Percentiles rank a stretch among this genome's conserved stretches.
Conservation (phyloP, 2,329 filamentous ascomycete species). For the Alternaria ethzedia region DNA sequence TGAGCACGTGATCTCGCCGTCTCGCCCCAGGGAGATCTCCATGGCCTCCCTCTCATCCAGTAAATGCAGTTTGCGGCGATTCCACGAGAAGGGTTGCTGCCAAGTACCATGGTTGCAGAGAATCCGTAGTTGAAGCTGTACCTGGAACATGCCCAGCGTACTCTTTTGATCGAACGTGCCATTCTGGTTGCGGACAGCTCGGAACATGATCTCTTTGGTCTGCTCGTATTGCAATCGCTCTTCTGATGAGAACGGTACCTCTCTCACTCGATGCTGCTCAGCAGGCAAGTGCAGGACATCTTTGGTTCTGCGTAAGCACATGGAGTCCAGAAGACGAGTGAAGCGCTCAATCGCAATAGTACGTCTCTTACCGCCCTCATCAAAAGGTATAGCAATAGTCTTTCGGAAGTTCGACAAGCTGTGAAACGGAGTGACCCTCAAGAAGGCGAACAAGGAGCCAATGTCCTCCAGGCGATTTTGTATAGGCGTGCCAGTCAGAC, state of each 20-base stretch:
- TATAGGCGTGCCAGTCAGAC: slow-evolving; percentile 52
- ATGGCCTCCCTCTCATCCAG: slow-evolving; percentile 48
- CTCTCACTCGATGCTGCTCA: slow-evolving; percentile 25
- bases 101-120: slow-evolving; percentile 60
- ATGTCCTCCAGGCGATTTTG: slow-evolving; percentile 62
- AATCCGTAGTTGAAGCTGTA: slow-evolving; percentile 55
- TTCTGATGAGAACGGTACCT: slow-evolving; percentile 42
- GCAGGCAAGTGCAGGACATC: slow-evolving; percentile 50
- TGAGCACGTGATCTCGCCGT: slow-evolving; percentile 41
- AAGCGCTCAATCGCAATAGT: slow-evolving; percentile 31
- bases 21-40: slow-evolving; percentile 26
- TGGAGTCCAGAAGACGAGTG: slow-evolving; percentile 39
- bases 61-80: slow-evolving; percentile 38
- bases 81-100: slow-evolving; percentile 56
- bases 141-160: slow-evolving; percentile 56
- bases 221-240: slow-evolving; percentile 42
- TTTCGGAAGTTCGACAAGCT: slow-evolving; percentile 52
- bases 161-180: slow-evolving; percentile 44
- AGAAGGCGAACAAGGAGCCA: slow-evolving; percentile 58
- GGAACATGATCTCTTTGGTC: slow-evolving; percentile 45
- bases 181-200: slow-evolving; percentile 49
- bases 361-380: slow-evolving; percentile 31
- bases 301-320: slow-evolving; percentile 54
- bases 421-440: slow-evolving; percentile 53
- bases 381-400: slow-evolving; percentile 53